These are phyloP conservation scores for Nicotiana otophora DNA, from an alignment of 257 asterid species.

Conservation along the genomic window DNA sequence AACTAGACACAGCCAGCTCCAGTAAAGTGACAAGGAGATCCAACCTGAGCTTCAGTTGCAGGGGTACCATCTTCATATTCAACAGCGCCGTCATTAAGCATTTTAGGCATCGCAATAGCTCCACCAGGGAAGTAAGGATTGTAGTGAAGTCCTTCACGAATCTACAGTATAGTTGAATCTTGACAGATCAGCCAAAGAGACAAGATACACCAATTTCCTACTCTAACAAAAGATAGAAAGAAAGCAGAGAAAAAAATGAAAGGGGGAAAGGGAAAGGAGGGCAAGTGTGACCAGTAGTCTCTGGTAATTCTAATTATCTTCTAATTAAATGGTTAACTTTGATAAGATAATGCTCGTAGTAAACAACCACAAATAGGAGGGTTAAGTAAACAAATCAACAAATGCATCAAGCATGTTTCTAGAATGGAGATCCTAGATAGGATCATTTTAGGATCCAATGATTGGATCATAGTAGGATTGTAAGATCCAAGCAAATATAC, in stretches of 20 bases:
- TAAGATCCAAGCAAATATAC: neutral
- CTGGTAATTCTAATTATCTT: neutral
- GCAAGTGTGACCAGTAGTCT: too few species aligned
- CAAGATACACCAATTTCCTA: neutral
- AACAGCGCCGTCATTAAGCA: constrained; percentile 77
- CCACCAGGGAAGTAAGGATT: constrained; percentile 87
- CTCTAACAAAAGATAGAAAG: neutral
- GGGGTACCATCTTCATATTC: constrained; percentile 80
- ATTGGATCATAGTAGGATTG: neutral
- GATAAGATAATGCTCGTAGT: neutral
- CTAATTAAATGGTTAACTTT: neutral
- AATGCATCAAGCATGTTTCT: neutral
- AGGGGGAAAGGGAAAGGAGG: neutral
- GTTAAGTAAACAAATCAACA: neutral
- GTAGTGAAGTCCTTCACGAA: constrained; percentile 66
- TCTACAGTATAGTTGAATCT: constrained; percentile 24
- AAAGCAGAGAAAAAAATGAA: neutral
- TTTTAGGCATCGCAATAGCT: constrained; percentile 78
- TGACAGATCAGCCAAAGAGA: neutral
- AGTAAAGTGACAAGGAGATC: neutral
- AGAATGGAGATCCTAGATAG: neutral
- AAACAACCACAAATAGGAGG: neutral
- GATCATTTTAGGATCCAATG: neutral
- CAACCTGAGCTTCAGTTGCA: constrained; percentile 77
- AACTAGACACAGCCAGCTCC: neutral